Evolutionary conservation across 345 rosid genomes (phyloP), one percentile per base, ranked within the genome.

Genomic region (Eutrema heterophyllum): DNA sequence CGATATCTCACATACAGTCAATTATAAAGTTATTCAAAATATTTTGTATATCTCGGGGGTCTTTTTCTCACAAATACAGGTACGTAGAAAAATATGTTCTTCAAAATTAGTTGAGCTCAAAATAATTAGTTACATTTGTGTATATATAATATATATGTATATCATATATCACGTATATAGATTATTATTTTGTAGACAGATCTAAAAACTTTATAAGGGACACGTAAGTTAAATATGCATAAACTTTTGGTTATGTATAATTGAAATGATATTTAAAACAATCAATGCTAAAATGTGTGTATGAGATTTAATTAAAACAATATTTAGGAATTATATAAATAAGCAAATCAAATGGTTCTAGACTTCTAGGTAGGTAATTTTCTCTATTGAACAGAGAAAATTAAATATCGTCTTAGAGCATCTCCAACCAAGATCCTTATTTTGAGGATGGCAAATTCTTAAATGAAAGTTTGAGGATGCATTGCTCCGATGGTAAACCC

Each of bases 1-100:
- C 21, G 53, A 67, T 40, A 40, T 49, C 13, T 58, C 43, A 58
- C 72, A 72, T 65, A 21, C 49, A 36, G 58, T 15, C 50, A 54
- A 63, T 51, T 13, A 30, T 15, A 41, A 59, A 11, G 15, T 40
- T 60, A 33, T 44, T 32, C 21, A 29, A n/a, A 26, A 18, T 63
- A 63, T 40, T 27, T 27, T 7, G 18, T 39, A 21, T 39, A 24
- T 5, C 18, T 36, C 63, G 36, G n/a, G n/a, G 18, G 10, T 14
- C 14, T 27, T 62, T 30, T 61, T 39, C 60, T 60, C 33, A 61
- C 0, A 60, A 16, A 13, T 52, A 35, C 12, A 62, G 52, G 26
- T 50, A 49, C 32, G 39, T 48, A 27, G 30, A 51, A 14, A 24
- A 16, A 26, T 2, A 24, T 48, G 15, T 38, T 49, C 16, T 36